A percentile compares a stretch with the other conserved stretches of the same genome.
These are phyloP conservation scores for Aspergillus coremiiformis DNA, from an alignment of 495 filamentous ascomycete species.

Conservation along the genomic window DNA sequence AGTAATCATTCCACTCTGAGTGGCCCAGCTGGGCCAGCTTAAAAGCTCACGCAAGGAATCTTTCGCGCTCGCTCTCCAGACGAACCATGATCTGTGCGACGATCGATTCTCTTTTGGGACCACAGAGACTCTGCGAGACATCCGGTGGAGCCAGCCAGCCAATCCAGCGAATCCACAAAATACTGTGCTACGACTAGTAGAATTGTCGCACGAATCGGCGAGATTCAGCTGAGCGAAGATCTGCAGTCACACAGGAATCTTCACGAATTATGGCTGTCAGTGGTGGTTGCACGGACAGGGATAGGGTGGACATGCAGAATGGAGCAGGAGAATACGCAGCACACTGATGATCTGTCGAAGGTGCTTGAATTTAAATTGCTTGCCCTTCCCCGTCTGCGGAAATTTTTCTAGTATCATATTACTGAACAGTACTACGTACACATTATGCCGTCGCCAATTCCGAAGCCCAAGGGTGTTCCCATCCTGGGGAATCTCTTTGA, in stretches of 20 bases:
- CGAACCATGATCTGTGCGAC: constrained; percentile 24
- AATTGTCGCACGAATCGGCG: constrained; percentile 1
- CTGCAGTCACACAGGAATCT: constrained; percentile 12
- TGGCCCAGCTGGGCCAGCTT: not conserved
- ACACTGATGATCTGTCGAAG: not conserved
- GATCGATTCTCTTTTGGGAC: constrained; percentile 12
- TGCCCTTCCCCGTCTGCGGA: not conserved
- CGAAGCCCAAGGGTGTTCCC: constrained; percentile 58
- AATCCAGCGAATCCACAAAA: constrained; percentile 2
- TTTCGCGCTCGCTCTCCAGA: constrained; percentile 7
- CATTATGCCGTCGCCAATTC: constrained; percentile 45
- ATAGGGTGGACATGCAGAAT: not conserved
- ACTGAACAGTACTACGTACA: not conserved
- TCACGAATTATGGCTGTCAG: constrained; percentile 3
- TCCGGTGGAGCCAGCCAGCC: constrained; percentile 1
- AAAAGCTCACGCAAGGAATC: constrained; percentile 10
- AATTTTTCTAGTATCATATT: not conserved
- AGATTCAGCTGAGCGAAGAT: constrained; percentile 11
- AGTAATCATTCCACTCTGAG: constrained; percentile 7
- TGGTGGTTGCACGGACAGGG: constrained; percentile 8
- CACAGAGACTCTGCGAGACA: constrained; percentile 2
- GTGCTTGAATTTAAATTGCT: constrained; percentile 4
- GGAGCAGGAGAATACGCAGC: not conserved
- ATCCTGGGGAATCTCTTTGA: constrained; percentile 62
- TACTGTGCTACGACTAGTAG: too few relatives aligned